Evolutionary conservation across 768 basidiomycete species (phyloP).

Genomic region (Pleurotus pulmonarius): DNA sequence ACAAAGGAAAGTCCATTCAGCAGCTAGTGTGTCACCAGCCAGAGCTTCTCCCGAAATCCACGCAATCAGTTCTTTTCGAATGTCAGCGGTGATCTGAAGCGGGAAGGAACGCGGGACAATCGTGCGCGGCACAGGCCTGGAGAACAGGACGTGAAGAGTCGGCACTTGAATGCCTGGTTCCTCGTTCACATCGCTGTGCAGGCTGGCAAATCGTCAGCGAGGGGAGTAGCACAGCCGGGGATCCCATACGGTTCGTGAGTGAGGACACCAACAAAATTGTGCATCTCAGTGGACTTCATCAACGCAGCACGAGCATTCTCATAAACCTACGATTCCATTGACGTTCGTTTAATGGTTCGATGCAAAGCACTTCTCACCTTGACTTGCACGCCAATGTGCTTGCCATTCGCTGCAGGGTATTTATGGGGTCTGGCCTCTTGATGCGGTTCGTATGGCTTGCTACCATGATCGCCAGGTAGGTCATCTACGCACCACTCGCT

Average conservation of each 20-base stretch:
- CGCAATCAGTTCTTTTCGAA: constrained; percentile 53
- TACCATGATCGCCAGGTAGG: background rate
- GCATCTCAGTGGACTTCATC: constrained; percentile 58
- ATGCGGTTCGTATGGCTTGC: background rate
- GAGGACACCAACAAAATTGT: constrained; percentile 72
- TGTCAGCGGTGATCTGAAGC: constrained; percentile 11
- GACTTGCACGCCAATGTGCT: constrained; percentile 69
- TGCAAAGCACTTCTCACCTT: constrained; percentile 43
- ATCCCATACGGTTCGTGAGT: constrained; percentile 55
- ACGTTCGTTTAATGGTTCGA: background rate
- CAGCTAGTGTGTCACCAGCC: constrained; percentile 62
- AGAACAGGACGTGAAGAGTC: constrained; percentile 68
- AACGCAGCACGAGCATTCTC: constrained; percentile 37
- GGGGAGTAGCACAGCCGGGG: constrained; percentile 1
- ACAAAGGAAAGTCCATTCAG: constrained; percentile 71
- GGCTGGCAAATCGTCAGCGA: constrained; percentile 16
- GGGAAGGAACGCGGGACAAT: constrained; percentile 39
- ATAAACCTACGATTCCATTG: constrained; percentile 47
- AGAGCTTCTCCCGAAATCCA: constrained; percentile 76
- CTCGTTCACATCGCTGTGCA: constrained; percentile 39
- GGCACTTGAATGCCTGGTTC: constrained; percentile 40
- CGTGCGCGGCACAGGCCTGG: constrained; percentile 32
- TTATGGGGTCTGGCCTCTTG: constrained; percentile 46
- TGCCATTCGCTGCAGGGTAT: constrained; percentile 48
- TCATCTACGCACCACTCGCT: constrained; percentile 47